Evolutionary conservation across 768 basidiomycete genomes (phyloP).

Genomic region (Cytidiella melzeri): DNA sequence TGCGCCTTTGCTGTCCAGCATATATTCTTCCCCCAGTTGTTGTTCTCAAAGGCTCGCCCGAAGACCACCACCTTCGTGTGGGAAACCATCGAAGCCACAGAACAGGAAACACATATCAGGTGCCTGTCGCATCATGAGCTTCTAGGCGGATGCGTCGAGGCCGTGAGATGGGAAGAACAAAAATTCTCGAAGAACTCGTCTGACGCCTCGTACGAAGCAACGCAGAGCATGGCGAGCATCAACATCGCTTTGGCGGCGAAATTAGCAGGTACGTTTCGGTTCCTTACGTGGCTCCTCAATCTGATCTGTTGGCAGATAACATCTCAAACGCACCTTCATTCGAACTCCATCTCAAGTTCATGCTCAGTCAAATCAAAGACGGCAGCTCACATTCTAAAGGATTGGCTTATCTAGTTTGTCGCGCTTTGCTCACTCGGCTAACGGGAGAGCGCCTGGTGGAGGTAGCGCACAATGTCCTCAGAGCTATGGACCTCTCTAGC

Average conservation of each 20-base stretch:
- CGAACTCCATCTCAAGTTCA: slow-evolving; percentile 35
- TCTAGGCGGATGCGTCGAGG: slow-evolving; percentile 48
- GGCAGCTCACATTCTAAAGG: slow-evolving; percentile 45
- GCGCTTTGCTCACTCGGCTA: slow-evolving; percentile 49
- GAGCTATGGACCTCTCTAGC: slow-evolving; percentile 38
- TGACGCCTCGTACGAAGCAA: slow-evolving; percentile 20
- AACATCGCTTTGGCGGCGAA: slow-evolving; percentile 52
- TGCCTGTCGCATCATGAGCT: slow-evolving; percentile 33
- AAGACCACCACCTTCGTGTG: slow-evolving; percentile 64
- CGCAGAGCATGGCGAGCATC: slow-evolving; percentile 40
- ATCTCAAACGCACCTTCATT: slow-evolving; percentile 48
- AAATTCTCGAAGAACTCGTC: slow-evolving; percentile 23
- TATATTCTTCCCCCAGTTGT: slow-evolving; percentile 65
- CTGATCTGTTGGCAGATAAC: slow-evolving; percentile 42
- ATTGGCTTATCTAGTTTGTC: slow-evolving; percentile 56
- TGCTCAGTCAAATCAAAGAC: slow-evolving; percentile 49
- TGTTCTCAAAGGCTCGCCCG: slow-evolving; percentile 68
- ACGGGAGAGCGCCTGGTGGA: slow-evolving; percentile 56
- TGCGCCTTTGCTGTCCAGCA: slow-evolving; percentile 38
- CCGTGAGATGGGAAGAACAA: slow-evolving; percentile 31
- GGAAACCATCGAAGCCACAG: slow-evolving; percentile 51
- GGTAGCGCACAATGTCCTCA: slow-evolving; percentile 43
- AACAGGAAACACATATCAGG: slow-evolving; percentile 13
- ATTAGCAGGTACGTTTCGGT: slow-evolving; percentile 52
- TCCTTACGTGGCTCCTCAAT: background rate